Percentiles rank a stretch among this genome's conserved stretches.
These are phyloP conservation scores for Aspergillus heteromorphus DNA, from an alignment of 495 filamentous ascomycete genomes.

Conservation along the genomic window DNA sequence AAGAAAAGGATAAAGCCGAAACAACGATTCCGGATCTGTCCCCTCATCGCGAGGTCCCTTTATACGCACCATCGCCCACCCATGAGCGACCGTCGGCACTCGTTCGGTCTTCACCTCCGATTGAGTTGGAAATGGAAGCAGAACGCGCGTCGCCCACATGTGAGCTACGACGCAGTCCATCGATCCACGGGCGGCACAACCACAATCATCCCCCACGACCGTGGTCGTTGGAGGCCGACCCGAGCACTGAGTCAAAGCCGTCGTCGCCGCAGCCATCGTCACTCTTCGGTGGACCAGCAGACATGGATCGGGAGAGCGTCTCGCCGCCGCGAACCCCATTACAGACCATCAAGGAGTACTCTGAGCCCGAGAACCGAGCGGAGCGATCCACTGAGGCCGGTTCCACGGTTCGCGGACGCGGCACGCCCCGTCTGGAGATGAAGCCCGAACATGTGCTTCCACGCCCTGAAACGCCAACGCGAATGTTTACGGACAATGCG, in stretches of 20 bases:
- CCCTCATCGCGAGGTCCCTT: conserved; percentile 6
- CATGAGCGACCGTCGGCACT: conserved; percentile 50
- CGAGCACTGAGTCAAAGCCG: conserved; percentile 15
- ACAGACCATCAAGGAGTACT: conserved; percentile 36
- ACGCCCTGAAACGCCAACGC: conserved; percentile 34
- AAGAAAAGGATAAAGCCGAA: background rate
- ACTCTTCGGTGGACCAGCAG: conserved; percentile 21
- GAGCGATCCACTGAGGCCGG: conserved; percentile 7
- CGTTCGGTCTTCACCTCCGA: conserved; percentile 50
- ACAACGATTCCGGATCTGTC: conserved; percentile 9
- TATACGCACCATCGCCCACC: conserved; percentile 20
- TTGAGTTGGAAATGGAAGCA: conserved; percentile 2
- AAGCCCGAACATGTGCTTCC: conserved; percentile 39
- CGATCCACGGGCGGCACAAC: conserved; percentile 34
- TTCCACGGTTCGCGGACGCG: conserved; percentile 21
- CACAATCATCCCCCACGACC: conserved; percentile 23
- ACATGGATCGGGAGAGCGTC: conserved; percentile 13
- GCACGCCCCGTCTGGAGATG: conserved; percentile 39
- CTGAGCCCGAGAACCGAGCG: conserved; percentile 26
- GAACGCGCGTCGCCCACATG: conserved; percentile 8
- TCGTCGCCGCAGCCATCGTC: conserved; percentile 20
- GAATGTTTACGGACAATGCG: conserved; percentile 49
- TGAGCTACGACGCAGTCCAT: conserved; percentile 32
- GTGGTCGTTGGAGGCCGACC: conserved; percentile 31
- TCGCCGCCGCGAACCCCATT: conserved; percentile 38